Base-by-base conservation (phyloP, 2,329 filamentous ascomycete genomes). In the Geosmithia putterillii region DNA sequence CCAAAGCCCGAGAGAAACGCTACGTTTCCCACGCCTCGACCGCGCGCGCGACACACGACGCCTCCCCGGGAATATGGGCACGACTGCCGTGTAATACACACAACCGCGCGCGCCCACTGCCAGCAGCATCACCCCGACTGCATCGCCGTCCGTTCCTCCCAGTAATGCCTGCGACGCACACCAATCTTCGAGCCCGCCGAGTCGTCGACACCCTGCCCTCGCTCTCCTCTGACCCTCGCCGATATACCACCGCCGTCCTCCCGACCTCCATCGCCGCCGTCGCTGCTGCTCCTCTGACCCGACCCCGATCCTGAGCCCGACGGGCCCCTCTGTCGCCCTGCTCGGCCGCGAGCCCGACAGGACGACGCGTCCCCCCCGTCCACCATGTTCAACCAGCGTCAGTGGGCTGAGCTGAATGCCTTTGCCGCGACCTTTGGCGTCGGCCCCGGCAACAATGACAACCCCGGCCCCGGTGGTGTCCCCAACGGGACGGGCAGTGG, bases 301-400 rank as follows among this genome's bases (percentile, higher is more conserved):
- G 4, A 14, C 28, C 15, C 28, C 28, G 28, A 32, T 12, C 28
- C 28, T 32, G 22, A 42, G 40, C 40, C 40, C 17, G 40, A 14
- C 40, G 40, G 40, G 32, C 40, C 32, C 40, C 21, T 21, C 25
- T 36, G 40, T 42, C 32, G 40, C 19, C 23, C 41, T 35, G 22
- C 38, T 41, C 25, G 44, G 28, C 28, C 22, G 20, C 15, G 42
- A 43, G 43, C 25, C 28, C 20, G 40, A 28, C 35, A 21, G n/a
- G n/a, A n/a, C n/a, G n/a, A n/a, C n/a, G n/a, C 10, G 28, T 32
- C 28, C 28, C 28, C 10, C 15, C 28, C n/a, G 18, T 20, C 38
- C 42, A 32, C 28, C 41, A 46, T 46, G 44, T 46, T 46, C 23
- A 41, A 43, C 20, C 44, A 46, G 44, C 44, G 44, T 10, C 44